Percentiles rank a stretch among this genome's conserved stretches.
phyloP scores from a whole-genome alignment of 441 rosid genomes.

The Dalechampia spathulata region DNA sequence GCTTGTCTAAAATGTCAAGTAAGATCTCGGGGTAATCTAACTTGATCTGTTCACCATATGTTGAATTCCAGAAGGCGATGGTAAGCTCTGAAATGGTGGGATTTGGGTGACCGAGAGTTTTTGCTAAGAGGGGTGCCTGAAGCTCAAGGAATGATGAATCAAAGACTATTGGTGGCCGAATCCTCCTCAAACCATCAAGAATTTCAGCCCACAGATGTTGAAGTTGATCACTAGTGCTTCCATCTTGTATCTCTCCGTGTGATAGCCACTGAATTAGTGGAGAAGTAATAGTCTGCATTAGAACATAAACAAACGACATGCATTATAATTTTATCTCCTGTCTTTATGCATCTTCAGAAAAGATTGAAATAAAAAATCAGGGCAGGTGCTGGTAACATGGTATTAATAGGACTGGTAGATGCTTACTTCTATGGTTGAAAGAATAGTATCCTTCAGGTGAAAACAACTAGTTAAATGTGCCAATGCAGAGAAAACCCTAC shows the following conservation, averaged over 20 bases:
- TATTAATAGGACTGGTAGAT: too few relatives aligned
- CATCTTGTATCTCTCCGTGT: constrained; percentile 16
- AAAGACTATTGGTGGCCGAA: constrained; percentile 33
- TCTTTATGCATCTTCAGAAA: background rate
- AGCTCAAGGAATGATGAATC: constrained; percentile 38
- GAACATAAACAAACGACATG: background rate
- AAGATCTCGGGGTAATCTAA: constrained; percentile 39
- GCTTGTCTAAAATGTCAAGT: constrained; percentile 39
- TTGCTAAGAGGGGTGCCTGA: constrained; percentile 41
- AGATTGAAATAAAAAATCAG: too few relatives aligned
- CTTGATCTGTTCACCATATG: constrained; percentile 32
- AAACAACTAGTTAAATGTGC: constrained; percentile 29
- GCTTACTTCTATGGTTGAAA: constrained; percentile 32
- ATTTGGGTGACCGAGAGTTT: constrained; percentile 34
- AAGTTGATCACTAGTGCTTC: constrained; percentile 23
- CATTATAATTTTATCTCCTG: background rate
- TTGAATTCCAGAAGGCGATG: constrained; percentile 42
- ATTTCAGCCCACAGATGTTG: constrained; percentile 35
- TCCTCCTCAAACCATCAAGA: constrained; percentile 32
- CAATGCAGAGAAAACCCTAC: constrained; percentile 41
- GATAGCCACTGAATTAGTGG: constrained; percentile 39
- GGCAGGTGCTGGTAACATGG: too few relatives aligned
- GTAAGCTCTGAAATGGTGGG: constrained; percentile 29
- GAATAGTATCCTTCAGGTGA: constrained; percentile 30
- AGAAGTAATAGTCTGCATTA: constrained; percentile 31